These are phyloP conservation scores for Nothophoma quercina DNA, from an alignment of 2,329 filamentous ascomycete genomes.

Conservation along the genomic window DNA sequence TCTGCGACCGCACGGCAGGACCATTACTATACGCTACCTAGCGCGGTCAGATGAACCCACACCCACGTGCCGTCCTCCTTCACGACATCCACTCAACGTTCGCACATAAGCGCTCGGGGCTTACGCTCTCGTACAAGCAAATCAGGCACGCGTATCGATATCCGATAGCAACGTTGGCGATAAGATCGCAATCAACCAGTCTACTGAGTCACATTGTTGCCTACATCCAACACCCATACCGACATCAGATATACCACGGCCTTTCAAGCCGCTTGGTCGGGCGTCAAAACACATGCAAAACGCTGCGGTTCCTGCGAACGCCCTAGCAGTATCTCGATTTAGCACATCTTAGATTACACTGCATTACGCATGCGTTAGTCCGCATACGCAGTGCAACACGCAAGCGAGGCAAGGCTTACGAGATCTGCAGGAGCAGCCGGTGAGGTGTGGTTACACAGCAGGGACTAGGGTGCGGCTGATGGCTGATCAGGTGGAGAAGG, in stretches of 20 bases:
- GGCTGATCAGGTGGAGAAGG: background rate
- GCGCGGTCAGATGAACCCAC: background rate
- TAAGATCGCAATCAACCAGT: background rate
- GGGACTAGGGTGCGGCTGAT: background rate
- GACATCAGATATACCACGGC: no score
- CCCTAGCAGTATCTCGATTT: background rate
- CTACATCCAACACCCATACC: no score
- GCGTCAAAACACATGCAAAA: no score
- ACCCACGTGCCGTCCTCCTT: conserved; percentile 12
- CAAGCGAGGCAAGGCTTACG: conserved; percentile 1
- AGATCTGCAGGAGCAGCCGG: background rate
- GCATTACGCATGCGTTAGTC: background rate
- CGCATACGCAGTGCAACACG: background rate
- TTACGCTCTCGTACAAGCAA: background rate
- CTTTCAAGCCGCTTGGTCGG: no score
- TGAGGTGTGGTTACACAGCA: conserved; percentile 5
- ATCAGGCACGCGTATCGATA: background rate
- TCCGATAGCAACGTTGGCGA: background rate
- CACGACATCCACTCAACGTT: conserved; percentile 8
- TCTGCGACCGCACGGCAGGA: conserved; percentile 12
- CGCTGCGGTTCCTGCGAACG: background rate
- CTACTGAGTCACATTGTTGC: background rate
- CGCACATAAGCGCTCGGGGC: conserved; percentile 10
- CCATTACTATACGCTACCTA: background rate
- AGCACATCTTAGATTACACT: conserved; percentile 6